Base-by-base conservation (phyloP, 495 filamentous ascomycete genomes). In the Aspergillus leporis region DNA sequence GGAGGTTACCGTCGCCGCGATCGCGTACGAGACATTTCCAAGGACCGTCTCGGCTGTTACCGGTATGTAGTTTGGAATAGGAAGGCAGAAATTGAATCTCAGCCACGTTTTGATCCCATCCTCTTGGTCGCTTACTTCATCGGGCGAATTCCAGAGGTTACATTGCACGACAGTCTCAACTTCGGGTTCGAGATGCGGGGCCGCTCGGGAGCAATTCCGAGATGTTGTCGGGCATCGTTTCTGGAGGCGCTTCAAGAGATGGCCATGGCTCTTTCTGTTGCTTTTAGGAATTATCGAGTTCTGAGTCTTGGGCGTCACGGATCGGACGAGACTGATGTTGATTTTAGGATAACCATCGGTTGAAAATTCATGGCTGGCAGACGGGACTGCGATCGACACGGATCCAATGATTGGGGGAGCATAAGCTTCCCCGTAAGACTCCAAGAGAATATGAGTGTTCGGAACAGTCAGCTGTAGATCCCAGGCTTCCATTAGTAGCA, bases 1-100 rank as follows among this genome's bases (percentile, higher is more conserved):
- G 2, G 36, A 23, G 3, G 43, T 21, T 13, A 23, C 22, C 2
- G 38, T 38, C 1, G 57, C 57, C 18, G 13, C 38, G 16, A 60
- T 60, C 19, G n/a, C 30, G 48, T 60, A 60, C 13, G 30, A 54
- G 41, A 60, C 28, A 18, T 25, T 41, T 14, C 57, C 51, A 4
- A 60, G 51, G 0, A 38, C 18, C 19, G 57, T 54, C 7, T 53
- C 51, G 10, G 57, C 47, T 13, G 57, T 54, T 0, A 23, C 16
- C 10, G 57, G 57, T 3, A 54, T 16, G 31, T 30, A 30, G 18
- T 10, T 9, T 3, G 51, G 51, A 30, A 60, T 19, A 5, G 57
- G 57, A 18, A 60, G 0, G 7, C 12, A 19, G 36, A 59, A 59
- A 22, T 14, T 18, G 40, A 46, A 59, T 16, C 23, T 22, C n/a